Base-by-base conservation (phyloP, 257 asterid species). In the Salvia rosmarinus region DNA sequence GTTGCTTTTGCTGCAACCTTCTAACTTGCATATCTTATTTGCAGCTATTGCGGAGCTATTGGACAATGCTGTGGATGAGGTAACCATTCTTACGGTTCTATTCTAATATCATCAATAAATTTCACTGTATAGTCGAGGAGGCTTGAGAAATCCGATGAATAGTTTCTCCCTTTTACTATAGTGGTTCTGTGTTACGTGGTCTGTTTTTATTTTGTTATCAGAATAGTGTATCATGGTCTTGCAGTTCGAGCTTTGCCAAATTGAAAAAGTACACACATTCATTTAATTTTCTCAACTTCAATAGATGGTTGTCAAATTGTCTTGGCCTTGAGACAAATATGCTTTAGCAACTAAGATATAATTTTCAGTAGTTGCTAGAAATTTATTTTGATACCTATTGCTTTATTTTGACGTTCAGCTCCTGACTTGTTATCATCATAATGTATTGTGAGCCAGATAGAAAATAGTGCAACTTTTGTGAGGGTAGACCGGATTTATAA, bases 41-140 rank as follows among this genome's bases (percentile, higher is more conserved):
- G 89, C 89, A 90, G 97, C 98, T 67, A 86, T 93, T 72, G 98
- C 98, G 0, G 98, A 93, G 88, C 95, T 92, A 34, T 75, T 92
- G 80, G 98, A 92, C 78, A 92, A 92, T 87, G 90, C 95, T 20
- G 95, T 92, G 63, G 98, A 92, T 67, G 98, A 93, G 98, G 98
- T 93, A 84, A 78, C 52, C 74, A 35, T 51, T 59, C 14, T 72
- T 72, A 46, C 34, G 68, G 32, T 57, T 75, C 50, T 35, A 17
- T 47, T 42, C 63, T 6, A 21, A 6, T 54, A 35, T 67, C 57
- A 39, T 42, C 56, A 55, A 78, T 44, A 30, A 32, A 19, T 56
- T 72, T 51, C 51, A 12, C 65, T 44, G 13, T 59, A 58, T 39
- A n/a, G 25, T 43, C 42, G 72, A 30, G 69, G 59, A 54, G 64